These are phyloP conservation scores for Tritrichomonas foetus DNA, from an alignment of 208 protist genomes.

Conservation along the genomic window DNA sequence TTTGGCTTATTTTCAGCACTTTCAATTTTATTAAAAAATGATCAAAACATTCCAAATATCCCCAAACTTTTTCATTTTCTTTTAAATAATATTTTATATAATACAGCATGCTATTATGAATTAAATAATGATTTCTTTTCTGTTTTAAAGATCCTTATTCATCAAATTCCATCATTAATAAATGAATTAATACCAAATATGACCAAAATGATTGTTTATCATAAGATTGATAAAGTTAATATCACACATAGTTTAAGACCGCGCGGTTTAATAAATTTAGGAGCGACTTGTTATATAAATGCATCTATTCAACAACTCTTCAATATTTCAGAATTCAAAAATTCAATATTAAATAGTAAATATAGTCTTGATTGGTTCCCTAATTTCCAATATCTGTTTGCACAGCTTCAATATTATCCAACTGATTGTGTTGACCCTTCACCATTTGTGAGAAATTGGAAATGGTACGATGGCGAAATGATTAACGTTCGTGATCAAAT, in stretches of 20 bases:
- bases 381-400: background rate
- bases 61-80: background rate
- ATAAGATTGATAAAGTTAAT: background rate
- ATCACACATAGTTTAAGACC: background rate
- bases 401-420: background rate
- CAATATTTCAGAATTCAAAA: background rate
- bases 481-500: background rate
- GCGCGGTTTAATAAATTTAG: background rate
- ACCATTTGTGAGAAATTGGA: background rate
- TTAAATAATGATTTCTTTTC: background rate
- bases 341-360: background rate
- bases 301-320: background rate
- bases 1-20: background rate
- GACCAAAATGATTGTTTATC: background rate
- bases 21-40: background rate
- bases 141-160: background rate
- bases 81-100: background rate
- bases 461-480: background rate
- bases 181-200: background rate
- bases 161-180: background rate
- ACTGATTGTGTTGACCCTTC: background rate
- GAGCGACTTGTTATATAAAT: slow-evolving; percentile 28
- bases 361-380: background rate
- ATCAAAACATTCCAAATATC: background rate
- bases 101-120: background rate